Evolutionary conservation across 768 basidiomycete genomes (phyloP).

Genomic region (Russula sp.): DNA sequence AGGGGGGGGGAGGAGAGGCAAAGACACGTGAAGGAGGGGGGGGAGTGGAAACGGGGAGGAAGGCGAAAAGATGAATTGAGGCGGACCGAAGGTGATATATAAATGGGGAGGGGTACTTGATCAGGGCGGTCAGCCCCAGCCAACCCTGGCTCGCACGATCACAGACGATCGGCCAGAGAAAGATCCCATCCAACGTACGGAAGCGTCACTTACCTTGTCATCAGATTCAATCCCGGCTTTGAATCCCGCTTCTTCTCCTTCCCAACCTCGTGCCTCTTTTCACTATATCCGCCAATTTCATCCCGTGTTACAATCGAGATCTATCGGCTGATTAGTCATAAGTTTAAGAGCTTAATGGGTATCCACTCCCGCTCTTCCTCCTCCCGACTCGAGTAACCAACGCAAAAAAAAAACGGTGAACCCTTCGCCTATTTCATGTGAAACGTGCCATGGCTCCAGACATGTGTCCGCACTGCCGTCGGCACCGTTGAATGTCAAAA

Average conservation of each 20-base stretch:
- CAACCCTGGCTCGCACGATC: slow-evolving; percentile 48
- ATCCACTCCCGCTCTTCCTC: slow-evolving; percentile 25
- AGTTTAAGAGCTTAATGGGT: slow-evolving; percentile 40
- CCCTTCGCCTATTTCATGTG: slow-evolving; percentile 9
- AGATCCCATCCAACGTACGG: slow-evolving; percentile 22
- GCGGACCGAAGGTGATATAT: slow-evolving; percentile 22
- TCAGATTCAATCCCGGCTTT: slow-evolving; percentile 24
- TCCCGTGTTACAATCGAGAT: slow-evolving; percentile 39
- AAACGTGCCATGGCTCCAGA: neutral
- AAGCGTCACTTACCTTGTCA: slow-evolving; percentile 23
- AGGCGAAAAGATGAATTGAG: slow-evolving; percentile 25
- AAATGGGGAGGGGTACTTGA: slow-evolving; percentile 35
- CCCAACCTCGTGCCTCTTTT: slow-evolving; percentile 52
- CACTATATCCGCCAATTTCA: slow-evolving; percentile 29
- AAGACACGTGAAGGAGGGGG: slow-evolving; percentile 25
- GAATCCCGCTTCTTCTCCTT: slow-evolving; percentile 33
- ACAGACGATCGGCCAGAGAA: slow-evolving; percentile 48
- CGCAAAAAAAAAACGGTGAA: neutral
- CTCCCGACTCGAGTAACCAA: neutral
- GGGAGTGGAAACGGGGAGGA: slow-evolving; percentile 28
- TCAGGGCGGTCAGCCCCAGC: slow-evolving; percentile 31
- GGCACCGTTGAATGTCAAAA: slow-evolving; percentile 4
- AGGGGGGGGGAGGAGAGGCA: slow-evolving; percentile 16
- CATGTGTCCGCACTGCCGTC: slow-evolving; percentile 6
- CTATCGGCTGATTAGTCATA: slow-evolving; percentile 32